phyloP scores from a whole-genome alignment of 805 yeast species.

The Barnettozyma sucrosica region DNA sequence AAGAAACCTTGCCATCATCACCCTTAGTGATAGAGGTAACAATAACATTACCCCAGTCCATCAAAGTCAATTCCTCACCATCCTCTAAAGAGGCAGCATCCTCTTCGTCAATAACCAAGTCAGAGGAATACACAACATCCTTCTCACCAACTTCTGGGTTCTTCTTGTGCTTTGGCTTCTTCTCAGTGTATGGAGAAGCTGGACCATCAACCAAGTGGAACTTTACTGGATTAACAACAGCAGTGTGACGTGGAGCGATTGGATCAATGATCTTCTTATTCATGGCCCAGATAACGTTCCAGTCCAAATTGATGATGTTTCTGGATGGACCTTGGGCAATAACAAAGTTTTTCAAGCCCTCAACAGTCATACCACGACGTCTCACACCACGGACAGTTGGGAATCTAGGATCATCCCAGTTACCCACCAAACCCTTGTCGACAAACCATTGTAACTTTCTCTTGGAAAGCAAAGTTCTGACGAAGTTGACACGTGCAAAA shows the following conservation, averaged over 20 bases:
- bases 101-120: slow-evolving; percentile 75
- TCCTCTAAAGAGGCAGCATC: slow-evolving; percentile 73
- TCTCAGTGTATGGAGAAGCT: slow-evolving; percentile 51
- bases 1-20: slow-evolving; percentile 44
- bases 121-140: slow-evolving; percentile 60
- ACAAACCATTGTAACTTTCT: slow-evolving; percentile 99
- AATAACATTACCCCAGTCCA: slow-evolving; percentile 98
- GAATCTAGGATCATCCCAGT: slow-evolving; percentile 99
- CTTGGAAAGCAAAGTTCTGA: slow-evolving; percentile 91
- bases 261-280: slow-evolving; percentile 98
- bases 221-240: slow-evolving; percentile 68
- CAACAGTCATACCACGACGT: slow-evolving; percentile 99
- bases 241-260: slow-evolving; percentile 91
- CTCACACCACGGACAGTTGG: slow-evolving; percentile 99
- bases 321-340: slow-evolving; percentile 96
- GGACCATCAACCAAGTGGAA: slow-evolving; percentile 70
- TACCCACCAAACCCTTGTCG: slow-evolving; percentile 76
- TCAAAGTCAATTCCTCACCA: slow-evolving; percentile 91
- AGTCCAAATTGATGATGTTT: slow-evolving; percentile 93
- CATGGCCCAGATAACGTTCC: slow-evolving; percentile 97
- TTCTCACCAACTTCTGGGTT: slow-evolving; percentile 81
- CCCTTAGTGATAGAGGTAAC: slow-evolving; percentile 63
- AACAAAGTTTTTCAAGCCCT: slow-evolving; percentile 91
- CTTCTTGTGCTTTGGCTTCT: slow-evolving; percentile 91
- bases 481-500: slow-evolving; percentile 94